Evolutionary conservation across 2,329 filamentous ascomycete species (phyloP), one percentile per base, ranked within the genome.

Genomic region (Epichloe hybrida): DNA sequence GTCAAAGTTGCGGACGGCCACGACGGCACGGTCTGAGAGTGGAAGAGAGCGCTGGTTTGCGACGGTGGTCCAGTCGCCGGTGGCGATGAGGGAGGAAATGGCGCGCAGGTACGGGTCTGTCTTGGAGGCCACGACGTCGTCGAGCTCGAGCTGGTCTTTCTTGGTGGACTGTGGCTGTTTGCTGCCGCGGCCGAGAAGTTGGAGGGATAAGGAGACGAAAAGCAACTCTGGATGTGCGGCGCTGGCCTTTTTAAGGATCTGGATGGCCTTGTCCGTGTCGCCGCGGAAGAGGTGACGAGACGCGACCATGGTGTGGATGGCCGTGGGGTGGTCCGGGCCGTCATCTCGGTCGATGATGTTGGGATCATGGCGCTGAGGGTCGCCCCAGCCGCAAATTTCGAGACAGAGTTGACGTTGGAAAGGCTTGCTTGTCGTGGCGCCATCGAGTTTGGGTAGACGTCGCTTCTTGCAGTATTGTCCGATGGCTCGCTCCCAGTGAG

Each of bases 31-130:
- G 61, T 91, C 86, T 12, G 81, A 76, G 2, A 93, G 75, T 1
- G 86, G 83, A 2, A 94, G 74, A 31, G 86, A 84, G 20, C 76
- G 72, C 61, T 89, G 86, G 56, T 83, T 78, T 39, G 85, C 82
- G 40, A 93, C 84, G 40, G 77, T 76, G 17, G 77, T 71, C 88
- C 88, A 93, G 62, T 88, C 78, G 4, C 84, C 83, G 0, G 82
- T 87, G 9, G 83, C 81, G 54, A 93, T 86, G 56, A 87, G 81
- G 3, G 83, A 81, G 23, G 88, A 86, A 46, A 93, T 84, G 5
- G 86, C 86, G 50, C 86, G 83, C 23, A 93, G 75, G 61, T 90
- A 91, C 0, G 86, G 83, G 58, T 93, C 86, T 0, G 83, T 81
- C 54, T 84, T 78, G 52, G 76, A 79, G 27, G 80, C 77, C 13